Conservation (phyloP, 495 filamentous ascomycete species). For the Oidiodendron maius region DNA sequence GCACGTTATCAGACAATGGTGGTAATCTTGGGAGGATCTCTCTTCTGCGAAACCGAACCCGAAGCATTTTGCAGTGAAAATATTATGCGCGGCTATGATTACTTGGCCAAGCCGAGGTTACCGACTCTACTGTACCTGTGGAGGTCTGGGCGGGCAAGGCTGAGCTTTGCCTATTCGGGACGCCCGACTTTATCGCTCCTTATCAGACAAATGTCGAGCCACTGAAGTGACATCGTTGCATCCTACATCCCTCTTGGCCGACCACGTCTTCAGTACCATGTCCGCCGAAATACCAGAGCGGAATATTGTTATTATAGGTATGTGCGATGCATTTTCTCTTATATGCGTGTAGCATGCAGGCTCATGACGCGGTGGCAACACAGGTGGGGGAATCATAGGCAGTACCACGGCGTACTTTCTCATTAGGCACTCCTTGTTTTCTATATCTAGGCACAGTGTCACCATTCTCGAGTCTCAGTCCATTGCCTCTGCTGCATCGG, state of each 20-base stretch:
- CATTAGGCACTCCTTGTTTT: constrained; percentile 79
- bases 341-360: neutral
- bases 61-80: no score
- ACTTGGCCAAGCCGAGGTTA: no score
- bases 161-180: no score
- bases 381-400: constrained; percentile 93
- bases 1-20: no score
- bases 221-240: neutral
- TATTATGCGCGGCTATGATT: no score
- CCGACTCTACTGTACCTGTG: no score
- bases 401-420: constrained; percentile 91
- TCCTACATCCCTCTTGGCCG: neutral
- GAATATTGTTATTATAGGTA: constrained; percentile 68
- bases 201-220: no score
- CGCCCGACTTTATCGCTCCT: no score
- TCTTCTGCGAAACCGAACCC: no score
- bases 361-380: neutral
- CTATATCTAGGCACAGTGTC: constrained; percentile 67
- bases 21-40: no score
- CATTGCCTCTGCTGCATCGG: constrained; percentile 87
- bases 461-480: constrained; percentile 84
- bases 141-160: neutral
- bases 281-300: constrained; percentile 30
- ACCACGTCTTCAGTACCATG: constrained; percentile 2
- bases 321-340: neutral